Conservation (phyloP, 2,329 filamentous ascomycete genomes). For the Septoria linicola region DNA sequence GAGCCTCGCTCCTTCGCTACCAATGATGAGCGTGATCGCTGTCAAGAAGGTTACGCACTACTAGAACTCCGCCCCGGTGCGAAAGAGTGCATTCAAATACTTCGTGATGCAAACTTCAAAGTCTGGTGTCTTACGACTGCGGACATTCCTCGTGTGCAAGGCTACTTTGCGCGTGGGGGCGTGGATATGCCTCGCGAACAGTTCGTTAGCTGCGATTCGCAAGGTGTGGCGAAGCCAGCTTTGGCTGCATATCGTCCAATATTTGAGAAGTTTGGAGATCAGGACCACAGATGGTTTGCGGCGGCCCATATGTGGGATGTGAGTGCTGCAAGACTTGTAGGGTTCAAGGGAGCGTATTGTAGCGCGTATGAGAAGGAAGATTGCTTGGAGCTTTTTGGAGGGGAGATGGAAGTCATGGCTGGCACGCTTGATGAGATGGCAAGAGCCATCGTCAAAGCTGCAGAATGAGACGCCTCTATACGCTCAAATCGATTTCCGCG, state of each 20-base stretch:
- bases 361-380: conserved; percentile 54
- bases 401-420: conserved; percentile 52
- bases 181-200: conserved; percentile 54
- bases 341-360: conserved; percentile 55
- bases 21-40: conserved; percentile 45
- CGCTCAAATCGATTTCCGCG: too few relatives aligned
- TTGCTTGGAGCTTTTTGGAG: conserved; percentile 51
- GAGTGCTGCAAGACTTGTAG: conserved; percentile 22
- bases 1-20: conserved; percentile 46
- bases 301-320: conserved; percentile 63
- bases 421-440: conserved; percentile 52
- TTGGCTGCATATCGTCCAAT: conserved; percentile 49
- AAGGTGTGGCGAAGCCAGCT: conserved; percentile 53
- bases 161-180: conserved; percentile 53
- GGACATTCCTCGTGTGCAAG: conserved; percentile 51
- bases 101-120: conserved; percentile 50
- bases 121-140: conserved; percentile 57
- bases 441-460: conserved; percentile 30
- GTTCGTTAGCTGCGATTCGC: conserved; percentile 53
- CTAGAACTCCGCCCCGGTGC: conserved; percentile 41
- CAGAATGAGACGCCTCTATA: too few relatives aligned
- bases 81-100: conserved; percentile 44
- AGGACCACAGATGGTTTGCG: conserved; percentile 54
- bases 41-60: conserved; percentile 42
- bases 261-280: conserved; percentile 43